Evolutionary conservation across 2,329 filamentous ascomycete genomes (phyloP), one percentile per base, ranked within the genome.

Genomic region (Fusarium pilosicola): DNA sequence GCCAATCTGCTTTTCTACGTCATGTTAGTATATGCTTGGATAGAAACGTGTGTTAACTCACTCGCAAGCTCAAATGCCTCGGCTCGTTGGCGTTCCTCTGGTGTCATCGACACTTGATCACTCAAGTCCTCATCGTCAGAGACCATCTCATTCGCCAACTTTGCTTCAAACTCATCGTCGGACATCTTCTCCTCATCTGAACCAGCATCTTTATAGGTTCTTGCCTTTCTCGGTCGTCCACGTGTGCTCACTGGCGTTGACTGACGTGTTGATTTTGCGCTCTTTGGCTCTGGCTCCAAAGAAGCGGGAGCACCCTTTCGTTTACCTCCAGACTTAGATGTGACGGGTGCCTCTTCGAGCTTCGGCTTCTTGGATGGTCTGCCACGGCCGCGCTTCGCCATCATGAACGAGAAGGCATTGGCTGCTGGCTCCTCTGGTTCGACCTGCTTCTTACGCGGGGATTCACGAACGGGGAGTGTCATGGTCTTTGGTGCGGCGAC

Each of bases 131-230:
- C 79, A 1, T 86, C 83, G 17, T 84, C 83, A 2, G 83, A 79
- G 4, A 81, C 83, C 30, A 91, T 83, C 68, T 93, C 90, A 6
- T 90, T 85, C 11, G 93, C 92, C 4, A 97, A 85, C 73, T 93
- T 93, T 0, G 90, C 88, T 80, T 97, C 95, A 78, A 96, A 98
- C 73, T 94, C 92, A 36, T 93, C 89, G 72, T 98, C 96, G 11
- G 92, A 95, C 15, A 98, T 84, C 71, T 84, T 82, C 61, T 90
- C 88, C 44, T 91, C 89, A 3, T 88, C 88, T 1, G 88, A 85
- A 39, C 93, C 83, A 75, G 90, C 81, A 68, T 91, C 83, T 78
- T 86, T 83, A 74, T 91, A 90, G 0, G 75, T 78, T 10, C 68
- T 83, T 2, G 80, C 84, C 65, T 86, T 88, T 20, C 88, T 87